Evolutionary conservation across 2,329 filamentous ascomycete genomes (phyloP), one percentile per base, ranked within the genome.

Genomic region (Knoxdaviesia capensis): DNA sequence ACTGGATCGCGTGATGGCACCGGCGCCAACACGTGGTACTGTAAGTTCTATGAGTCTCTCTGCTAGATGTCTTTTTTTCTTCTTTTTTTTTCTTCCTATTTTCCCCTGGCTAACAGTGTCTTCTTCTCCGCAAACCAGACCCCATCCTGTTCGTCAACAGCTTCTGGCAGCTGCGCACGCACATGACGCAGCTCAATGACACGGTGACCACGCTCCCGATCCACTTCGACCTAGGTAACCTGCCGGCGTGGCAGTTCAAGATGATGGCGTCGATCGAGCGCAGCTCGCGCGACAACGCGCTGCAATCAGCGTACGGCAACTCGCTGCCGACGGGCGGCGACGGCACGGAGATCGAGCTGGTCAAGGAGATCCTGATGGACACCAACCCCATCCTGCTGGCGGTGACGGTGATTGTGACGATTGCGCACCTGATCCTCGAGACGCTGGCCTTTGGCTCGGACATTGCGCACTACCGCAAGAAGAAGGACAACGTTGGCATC

Each of bases 401-500:
- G 30, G 78, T 92, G 32, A 98, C 90, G 1, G 76, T 76, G 30
- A 59, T 92, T 6, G 90, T 93, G 51, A 87, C 77, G 48, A 71
- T 98, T 44, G 69, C 90, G 35, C 90, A 98, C 62, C 86, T 94
- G 71, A 66, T 98, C 50, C 88, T 98, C 48, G 90, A 98, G 61
- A 87, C 82, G 54, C 72, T 98, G 33, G 90, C 90, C 2, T 98
- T 98, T 65, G 94, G 93, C 54, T 94, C 81, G 56, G 90, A 98
- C 56, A 94, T 98, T 56, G 77, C 86, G 40, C 90, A 98, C 62
- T 98, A 90, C 75, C 84, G 87, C 56, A 94, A 96, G 68, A 98
- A 98, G 79, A 98, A 98, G 69, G 92, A 96, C 64, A 90, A 94
- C 45, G 82, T 98, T 31, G 90, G 90, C 48, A 93, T 94, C 38